phyloP scores from a whole-genome alignment of 257 asterid genomes.

The Solanum lignicaule region DNA sequence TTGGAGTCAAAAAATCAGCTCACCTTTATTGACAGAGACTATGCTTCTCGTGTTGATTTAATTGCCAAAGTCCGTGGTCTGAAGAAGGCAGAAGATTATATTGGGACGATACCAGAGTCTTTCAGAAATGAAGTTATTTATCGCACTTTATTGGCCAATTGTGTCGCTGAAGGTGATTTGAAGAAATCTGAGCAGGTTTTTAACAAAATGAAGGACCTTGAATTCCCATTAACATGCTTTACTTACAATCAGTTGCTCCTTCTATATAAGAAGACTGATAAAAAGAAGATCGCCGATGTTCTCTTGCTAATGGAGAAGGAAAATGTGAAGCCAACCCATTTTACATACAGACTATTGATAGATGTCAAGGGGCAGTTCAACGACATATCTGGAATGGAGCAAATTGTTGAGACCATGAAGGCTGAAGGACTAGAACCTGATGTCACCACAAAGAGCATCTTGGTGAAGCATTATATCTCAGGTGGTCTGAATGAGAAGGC shows the following conservation, averaged over 20 bases:
- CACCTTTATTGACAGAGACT: constrained; percentile 36
- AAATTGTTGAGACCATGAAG: constrained; percentile 47
- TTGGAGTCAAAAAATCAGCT: constrained; percentile 27
- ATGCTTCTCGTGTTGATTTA: constrained; percentile 55
- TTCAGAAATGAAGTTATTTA: constrained; percentile 48
- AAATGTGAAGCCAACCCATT: constrained; percentile 33
- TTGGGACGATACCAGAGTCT: constrained; percentile 43
- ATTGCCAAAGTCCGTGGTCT: constrained; percentile 58
- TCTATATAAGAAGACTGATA: constrained; percentile 47
- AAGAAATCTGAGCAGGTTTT: constrained; percentile 52
- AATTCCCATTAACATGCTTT: constrained; percentile 35
- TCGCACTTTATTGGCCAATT: constrained; percentile 56
- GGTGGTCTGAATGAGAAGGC: constrained; percentile 56
- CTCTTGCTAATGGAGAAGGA: constrained; percentile 62
- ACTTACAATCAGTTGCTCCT: constrained; percentile 59
- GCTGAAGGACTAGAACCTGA: constrained; percentile 39
- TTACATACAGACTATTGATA: constrained; percentile 50
- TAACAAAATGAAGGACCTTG: constrained; percentile 49
- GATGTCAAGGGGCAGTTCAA: constrained; percentile 47
- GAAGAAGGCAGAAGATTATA: constrained; percentile 43
- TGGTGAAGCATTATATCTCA: constrained; percentile 35
- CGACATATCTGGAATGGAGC: constrained; percentile 68
- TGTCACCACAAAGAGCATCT: constrained; percentile 8
- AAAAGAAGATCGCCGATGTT: constrained; percentile 52
- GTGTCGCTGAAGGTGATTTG: constrained; percentile 20